A percentile compares a stretch with the other conserved stretches of the same genome.
Conservation (phyloP, 306 rosid species). For the Quercus cerris region DNA sequence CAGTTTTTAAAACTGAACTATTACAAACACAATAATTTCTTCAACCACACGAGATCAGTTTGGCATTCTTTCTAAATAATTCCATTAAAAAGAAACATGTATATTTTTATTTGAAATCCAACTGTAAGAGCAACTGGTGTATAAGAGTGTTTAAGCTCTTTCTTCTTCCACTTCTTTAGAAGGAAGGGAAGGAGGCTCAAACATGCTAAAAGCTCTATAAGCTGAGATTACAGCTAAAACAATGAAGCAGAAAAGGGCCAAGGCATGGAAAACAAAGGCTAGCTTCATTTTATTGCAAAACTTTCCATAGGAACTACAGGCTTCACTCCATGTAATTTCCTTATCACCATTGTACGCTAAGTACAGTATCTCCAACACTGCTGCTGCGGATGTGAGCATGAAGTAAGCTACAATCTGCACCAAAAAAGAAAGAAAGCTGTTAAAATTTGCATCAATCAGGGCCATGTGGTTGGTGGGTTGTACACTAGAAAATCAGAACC, state of each 20-base stretch:
- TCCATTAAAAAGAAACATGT: not conserved
- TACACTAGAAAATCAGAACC: too few relatives aligned
- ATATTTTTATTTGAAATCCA: not conserved
- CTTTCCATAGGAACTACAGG: slow-evolving; percentile 60
- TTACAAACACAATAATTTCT: too few relatives aligned
- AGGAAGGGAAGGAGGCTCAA: slow-evolving; percentile 52
- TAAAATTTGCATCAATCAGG: too few relatives aligned
- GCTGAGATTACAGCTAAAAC: slow-evolving; percentile 72
- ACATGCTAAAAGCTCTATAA: slow-evolving; percentile 59
- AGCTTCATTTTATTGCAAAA: slow-evolving; percentile 74
- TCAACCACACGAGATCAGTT: not conserved
- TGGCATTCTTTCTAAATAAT: not conserved
- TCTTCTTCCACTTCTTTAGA: slow-evolving; percentile 36
- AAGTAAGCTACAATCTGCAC: slow-evolving; percentile 69
- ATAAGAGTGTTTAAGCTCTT: slow-evolving; percentile 9
- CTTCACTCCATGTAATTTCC: slow-evolving; percentile 90
- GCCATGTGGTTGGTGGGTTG: too few relatives aligned
- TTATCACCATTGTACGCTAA: slow-evolving; percentile 63
- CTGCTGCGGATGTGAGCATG: slow-evolving; percentile 60
- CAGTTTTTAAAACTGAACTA: too few relatives aligned
- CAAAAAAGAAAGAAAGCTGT: not conserved
- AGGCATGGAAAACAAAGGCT: slow-evolving; percentile 55
- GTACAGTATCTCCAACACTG: slow-evolving; percentile 61
- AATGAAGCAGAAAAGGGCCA: slow-evolving; percentile 59
- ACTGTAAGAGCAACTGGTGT: not conserved